These are phyloP conservation scores for Nemophila menziesii DNA, from an alignment of 257 asterid species.

Conservation along the genomic window DNA sequence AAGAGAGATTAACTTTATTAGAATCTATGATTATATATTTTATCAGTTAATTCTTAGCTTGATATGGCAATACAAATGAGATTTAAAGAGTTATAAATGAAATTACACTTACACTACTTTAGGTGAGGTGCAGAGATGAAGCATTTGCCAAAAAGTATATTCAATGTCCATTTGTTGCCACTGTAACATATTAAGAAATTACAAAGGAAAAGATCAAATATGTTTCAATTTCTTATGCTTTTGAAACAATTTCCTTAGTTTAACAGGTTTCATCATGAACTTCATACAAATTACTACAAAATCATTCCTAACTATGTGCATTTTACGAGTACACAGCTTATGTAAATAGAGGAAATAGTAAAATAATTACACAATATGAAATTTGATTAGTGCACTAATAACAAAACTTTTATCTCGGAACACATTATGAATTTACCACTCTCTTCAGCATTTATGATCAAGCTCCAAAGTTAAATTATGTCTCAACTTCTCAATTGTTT, in stretches of 20 bases:
- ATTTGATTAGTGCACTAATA: not conserved
- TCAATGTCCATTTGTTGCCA: conserved; percentile 99
- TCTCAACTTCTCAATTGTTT: not conserved
- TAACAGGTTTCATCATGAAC: not conserved
- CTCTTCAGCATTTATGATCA: not conserved
- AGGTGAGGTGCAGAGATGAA: conserved; percentile 88
- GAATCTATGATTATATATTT: conserved; percentile 5
- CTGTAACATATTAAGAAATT: conserved; percentile 25
- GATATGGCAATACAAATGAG: not conserved
- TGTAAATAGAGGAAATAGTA: not conserved
- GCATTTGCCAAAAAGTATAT: conserved; percentile 99
- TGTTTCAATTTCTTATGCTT: no score
- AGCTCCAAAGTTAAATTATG: not conserved
- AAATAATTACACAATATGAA: not conserved
- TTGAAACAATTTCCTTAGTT: not conserved
- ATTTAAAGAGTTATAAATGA: not conserved
- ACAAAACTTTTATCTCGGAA: not conserved
- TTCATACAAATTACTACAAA: not conserved
- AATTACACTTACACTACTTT: conserved; percentile 84
- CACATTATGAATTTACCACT: not conserved
- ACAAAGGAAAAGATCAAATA: not conserved
- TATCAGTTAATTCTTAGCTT: not conserved
- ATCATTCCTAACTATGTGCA: no score
- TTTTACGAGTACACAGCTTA: no score
- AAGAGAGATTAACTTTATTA: conserved; percentile 19